These are phyloP conservation scores for Quercus cerris DNA, from an alignment of 306 rosid species.

Conservation along the genomic window DNA sequence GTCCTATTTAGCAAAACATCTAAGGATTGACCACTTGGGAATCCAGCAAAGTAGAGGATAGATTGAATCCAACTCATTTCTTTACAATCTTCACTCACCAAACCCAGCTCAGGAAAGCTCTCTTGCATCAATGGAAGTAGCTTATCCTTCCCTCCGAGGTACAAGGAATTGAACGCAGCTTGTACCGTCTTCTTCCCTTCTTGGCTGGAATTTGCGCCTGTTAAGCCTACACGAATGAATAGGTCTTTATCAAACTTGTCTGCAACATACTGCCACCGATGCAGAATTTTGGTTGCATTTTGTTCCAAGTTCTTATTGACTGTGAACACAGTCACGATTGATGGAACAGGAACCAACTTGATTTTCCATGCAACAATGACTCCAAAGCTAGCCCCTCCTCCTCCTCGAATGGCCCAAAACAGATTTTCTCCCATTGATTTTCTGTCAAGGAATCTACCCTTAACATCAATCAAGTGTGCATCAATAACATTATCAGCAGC, in stretches of 20 bases:
- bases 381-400: no score
- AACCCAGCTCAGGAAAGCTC: no score
- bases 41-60: no score
- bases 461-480: no score
- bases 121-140: slow-evolving; percentile 10
- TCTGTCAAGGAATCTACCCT: no score
- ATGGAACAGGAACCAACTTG: slow-evolving; percentile 16
- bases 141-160: slow-evolving; percentile 10
- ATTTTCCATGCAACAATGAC: slow-evolving; percentile 1
- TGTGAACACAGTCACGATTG: slow-evolving; percentile 17
- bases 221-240: background rate
- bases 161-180: slow-evolving; percentile 21
- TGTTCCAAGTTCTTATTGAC: slow-evolving; percentile 1
- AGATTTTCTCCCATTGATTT: no score
- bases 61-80: no score
- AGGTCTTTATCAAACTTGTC: slow-evolving; percentile 10
- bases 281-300: background rate
- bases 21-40: background rate
- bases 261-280: slow-evolving; percentile 16
- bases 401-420: no score
- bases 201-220: background rate
- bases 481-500: no score
- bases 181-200: slow-evolving; percentile 3
- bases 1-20: slow-evolving; percentile 29
- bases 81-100: no score